A percentile compares a stretch with the other conserved stretches of the same genome.
Evolutionary conservation across 768 basidiomycete genomes (phyloP).

Genomic region (Suillus lakei): DNA sequence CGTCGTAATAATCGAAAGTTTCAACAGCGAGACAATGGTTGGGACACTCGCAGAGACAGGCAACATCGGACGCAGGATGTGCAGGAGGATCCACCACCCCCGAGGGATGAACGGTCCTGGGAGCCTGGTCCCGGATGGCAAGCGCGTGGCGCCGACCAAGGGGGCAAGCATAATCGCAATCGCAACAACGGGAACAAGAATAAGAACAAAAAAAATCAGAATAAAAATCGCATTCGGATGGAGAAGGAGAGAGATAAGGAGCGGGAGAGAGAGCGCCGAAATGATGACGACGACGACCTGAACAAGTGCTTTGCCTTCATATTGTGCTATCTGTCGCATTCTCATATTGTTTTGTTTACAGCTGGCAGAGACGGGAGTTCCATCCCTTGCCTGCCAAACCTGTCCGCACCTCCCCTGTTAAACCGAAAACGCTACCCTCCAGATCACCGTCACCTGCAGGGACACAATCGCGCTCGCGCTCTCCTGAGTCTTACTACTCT

Average conservation of each 20-base stretch:
- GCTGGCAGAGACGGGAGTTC: conserved; percentile 70
- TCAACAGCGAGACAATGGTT: conserved; percentile 45
- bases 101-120: conserved; percentile 64
- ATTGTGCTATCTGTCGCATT: conserved; percentile 11
- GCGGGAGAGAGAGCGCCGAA: conserved; percentile 46
- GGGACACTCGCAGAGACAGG: conserved; percentile 53
- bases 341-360: conserved; percentile 32
- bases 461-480: conserved; percentile 57
- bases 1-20: conserved; percentile 24
- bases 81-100: conserved; percentile 17
- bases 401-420: conserved; percentile 35
- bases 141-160: conserved; percentile 40
- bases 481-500: conserved; percentile 68
- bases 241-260: conserved; percentile 33
- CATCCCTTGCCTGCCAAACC: conserved; percentile 45
- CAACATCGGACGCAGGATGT: conserved; percentile 32
- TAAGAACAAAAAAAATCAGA: conserved; percentile 41
- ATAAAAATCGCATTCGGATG: conserved; percentile 38
- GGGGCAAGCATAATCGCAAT: conserved; percentile 41
- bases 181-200: conserved; percentile 44
- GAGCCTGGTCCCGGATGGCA: conserved; percentile 77
- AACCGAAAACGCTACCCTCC: conserved; percentile 43
- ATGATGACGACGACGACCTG: conserved; percentile 62
- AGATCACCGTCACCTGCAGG: conserved; percentile 39
- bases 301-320: conserved; percentile 62